Evolutionary conservation across 495 filamentous ascomycete species (phyloP).

Genomic region (Apodospora peruviana): DNA sequence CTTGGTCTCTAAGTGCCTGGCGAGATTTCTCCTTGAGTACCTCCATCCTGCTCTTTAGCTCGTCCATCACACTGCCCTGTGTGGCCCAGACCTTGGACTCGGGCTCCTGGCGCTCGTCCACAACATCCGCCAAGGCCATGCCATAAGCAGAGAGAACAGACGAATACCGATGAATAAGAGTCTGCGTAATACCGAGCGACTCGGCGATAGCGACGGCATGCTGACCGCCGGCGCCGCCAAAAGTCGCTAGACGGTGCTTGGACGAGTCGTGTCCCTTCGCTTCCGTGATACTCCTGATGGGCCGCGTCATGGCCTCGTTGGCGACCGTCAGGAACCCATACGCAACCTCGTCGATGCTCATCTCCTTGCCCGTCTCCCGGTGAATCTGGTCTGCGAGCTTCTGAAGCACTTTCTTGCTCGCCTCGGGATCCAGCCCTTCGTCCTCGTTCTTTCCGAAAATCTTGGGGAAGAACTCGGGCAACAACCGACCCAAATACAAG

Average conservation of each 20-base stretch:
- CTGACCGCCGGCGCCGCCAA: constrained; percentile 93
- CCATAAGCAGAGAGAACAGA: constrained; percentile 95
- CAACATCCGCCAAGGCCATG: constrained; percentile 93
- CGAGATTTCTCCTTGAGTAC: constrained; percentile 65
- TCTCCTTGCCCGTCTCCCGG: constrained; percentile 57
- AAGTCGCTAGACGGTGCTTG: constrained; percentile 81
- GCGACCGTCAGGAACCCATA: constrained; percentile 88
- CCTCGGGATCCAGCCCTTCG: constrained; percentile 73
- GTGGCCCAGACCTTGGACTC: constrained; percentile 74
- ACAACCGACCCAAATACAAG: constrained; percentile 75
- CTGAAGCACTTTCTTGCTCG: constrained; percentile 69
- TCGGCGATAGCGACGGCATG: constrained; percentile 95
- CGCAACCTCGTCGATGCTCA: constrained; percentile 83
- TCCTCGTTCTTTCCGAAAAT: constrained; percentile 94
- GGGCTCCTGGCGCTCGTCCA: constrained; percentile 87
- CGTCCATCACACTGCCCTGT: constrained; percentile 44
- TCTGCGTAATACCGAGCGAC: constrained; percentile 78
- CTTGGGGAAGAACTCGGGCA: constrained; percentile 95
- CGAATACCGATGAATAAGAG: constrained; percentile 86
- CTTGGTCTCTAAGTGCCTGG: constrained; percentile 61
- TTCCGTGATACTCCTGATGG: constrained; percentile 88
- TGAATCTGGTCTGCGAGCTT: constrained; percentile 78
- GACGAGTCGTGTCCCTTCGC: constrained; percentile 90
- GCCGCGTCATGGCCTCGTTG: constrained; percentile 92
- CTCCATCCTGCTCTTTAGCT: constrained; percentile 52